Evolutionary conservation across 805 yeast genomes (phyloP), one percentile per base, ranked within the genome.

Genomic region (Ogataea salicorniae): DNA sequence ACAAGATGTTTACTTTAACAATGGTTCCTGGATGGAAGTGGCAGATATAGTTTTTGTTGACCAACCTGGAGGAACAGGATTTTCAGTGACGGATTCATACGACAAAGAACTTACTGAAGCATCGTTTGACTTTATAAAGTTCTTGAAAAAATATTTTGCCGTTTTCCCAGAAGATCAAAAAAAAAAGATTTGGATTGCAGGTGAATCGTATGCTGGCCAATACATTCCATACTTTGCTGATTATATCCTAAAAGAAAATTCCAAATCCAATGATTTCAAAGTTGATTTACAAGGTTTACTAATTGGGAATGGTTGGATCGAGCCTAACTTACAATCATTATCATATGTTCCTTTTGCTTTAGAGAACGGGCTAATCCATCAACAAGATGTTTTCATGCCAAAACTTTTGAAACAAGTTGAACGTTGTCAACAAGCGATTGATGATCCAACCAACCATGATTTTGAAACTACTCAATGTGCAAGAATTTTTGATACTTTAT

Each of bases 151-250:
- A 53, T 94, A 82, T 67, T 83, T 77, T 55, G 70, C 73, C 46
- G 61, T 81, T 4, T 92, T 92, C 64, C 96, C 97, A 0, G 81
- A 85, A 42, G 88, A 87, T 55, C 52, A 63, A 2, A 56, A 58
- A 6, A 81, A 84, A 50, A 85, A 87, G 29, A 69, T 94, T 2
- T 80, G 81, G 53, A 66, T 94, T 34, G 95, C 96, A 0, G 99
- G 99, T 31, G 99, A 94, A 70, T 87, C 96, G 54, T 94, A 85
- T 68, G 98, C 98, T 1, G 99, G 99, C 18, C 97, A 94, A 63
- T 94, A 89, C 62, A 86, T 94, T 46, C 98, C 99, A 0, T 87
- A 85, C 64, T 79, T 91, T 50, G 95, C 92, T 0, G 70, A 77
- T 36, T 80, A 79, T 1, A 72, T 92, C 5, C 56, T 80, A 42